These are phyloP conservation scores for Piper longum DNA, from an alignment of 164 flowering plant species.

Conservation along the genomic window DNA sequence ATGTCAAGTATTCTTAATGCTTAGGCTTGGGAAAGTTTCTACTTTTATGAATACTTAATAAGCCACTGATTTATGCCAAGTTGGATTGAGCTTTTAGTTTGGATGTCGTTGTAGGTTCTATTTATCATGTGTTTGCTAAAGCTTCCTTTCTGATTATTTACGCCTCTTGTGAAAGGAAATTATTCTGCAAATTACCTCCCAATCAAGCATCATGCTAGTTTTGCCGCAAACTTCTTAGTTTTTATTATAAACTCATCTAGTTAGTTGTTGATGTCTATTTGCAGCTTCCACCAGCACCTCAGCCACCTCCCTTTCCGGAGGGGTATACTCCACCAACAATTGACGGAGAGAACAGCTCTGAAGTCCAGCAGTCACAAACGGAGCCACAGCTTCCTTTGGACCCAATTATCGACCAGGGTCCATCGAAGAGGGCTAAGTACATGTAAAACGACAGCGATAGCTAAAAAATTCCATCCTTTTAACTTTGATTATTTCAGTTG, in stretches of 20 bases:
- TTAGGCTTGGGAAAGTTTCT: too few relatives aligned
- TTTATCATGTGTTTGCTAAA: too few relatives aligned
- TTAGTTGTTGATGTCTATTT: slow-evolving; percentile 1
- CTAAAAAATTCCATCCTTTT: neutral
- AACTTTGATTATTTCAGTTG: neutral
- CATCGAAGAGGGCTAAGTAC: slow-evolving; percentile 67
- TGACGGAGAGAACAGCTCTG: slow-evolving; percentile 47
- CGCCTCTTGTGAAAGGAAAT: too few relatives aligned
- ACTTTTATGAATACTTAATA: too few relatives aligned
- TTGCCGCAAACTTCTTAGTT: neutral
- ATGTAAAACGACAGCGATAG: neutral
- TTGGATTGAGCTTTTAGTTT: too few relatives aligned
- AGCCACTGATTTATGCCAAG: too few relatives aligned
- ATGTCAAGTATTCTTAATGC: too few relatives aligned
- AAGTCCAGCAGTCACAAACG: slow-evolving; percentile 31
- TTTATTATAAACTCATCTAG: neutral
- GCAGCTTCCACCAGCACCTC: slow-evolving; percentile 35
- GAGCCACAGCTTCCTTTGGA: slow-evolving; percentile 50
- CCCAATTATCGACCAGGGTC: slow-evolving; percentile 84
- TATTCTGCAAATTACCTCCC: too few relatives aligned
- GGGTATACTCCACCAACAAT: slow-evolving; percentile 57
- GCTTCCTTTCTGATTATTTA: too few relatives aligned
- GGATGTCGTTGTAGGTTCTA: too few relatives aligned
- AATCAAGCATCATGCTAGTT: too few relatives aligned
- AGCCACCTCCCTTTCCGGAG: slow-evolving; percentile 83